phyloP scores from a whole-genome alignment of 768 basidiomycete species.

The Daedaleopsis sinensis region DNA sequence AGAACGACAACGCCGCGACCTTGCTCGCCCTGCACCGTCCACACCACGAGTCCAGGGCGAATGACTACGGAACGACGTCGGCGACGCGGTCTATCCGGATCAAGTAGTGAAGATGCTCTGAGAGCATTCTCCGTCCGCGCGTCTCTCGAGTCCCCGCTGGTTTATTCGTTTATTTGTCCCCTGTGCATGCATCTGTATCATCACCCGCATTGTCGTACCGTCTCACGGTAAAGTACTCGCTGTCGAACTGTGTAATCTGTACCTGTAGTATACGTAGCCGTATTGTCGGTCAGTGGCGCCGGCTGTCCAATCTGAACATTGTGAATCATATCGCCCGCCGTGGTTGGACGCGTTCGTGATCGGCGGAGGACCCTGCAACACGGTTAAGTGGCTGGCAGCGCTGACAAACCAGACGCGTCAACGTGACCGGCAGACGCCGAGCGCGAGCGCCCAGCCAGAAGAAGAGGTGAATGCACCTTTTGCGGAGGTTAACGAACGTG shows the following conservation, averaged over 20 bases:
- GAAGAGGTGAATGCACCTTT: not conserved
- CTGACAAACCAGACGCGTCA: not conserved
- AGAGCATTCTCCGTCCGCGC: conserved; percentile 2
- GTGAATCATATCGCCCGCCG: not conserved
- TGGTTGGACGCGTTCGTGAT: not conserved
- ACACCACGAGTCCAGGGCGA: conserved; percentile 30
- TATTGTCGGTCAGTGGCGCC: not conserved
- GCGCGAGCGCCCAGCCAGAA: not conserved
- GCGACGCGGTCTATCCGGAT: conserved; percentile 45
- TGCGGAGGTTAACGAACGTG: conserved; percentile 23
- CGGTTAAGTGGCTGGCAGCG: too few relatives aligned
- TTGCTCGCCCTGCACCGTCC: conserved; percentile 64
- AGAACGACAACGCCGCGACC: conserved; percentile 63
- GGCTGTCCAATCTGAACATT: not conserved
- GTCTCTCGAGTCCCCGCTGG: not conserved
- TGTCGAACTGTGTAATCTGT: conserved; percentile 13
- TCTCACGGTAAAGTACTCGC: conserved; percentile 11
- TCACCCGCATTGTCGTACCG: conserved; percentile 12
- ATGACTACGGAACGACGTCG: conserved; percentile 39
- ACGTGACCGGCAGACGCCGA: not conserved
- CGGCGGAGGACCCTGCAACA: too few relatives aligned
- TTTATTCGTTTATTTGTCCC: conserved; percentile 3
- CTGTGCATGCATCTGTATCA: conserved; percentile 27
- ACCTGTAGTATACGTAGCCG: conserved; percentile 12
- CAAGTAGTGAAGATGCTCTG: conserved; percentile 32